phyloP scores from a whole-genome alignment of 148 eudicot genomes.

The Chenopodium formosanum region DNA sequence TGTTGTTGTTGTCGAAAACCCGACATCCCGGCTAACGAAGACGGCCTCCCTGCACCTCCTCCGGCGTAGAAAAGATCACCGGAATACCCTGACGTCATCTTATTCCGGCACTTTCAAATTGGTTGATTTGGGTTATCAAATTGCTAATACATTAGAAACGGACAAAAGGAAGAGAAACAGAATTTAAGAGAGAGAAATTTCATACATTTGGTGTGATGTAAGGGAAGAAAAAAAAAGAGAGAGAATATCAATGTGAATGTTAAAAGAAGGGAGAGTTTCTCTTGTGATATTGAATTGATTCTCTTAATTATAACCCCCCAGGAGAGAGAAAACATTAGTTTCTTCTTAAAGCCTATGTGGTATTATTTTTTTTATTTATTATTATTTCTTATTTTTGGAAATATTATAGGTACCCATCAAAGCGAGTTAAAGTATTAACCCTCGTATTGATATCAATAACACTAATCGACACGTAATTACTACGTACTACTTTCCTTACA shows the following conservation, averaged over 20 bases:
- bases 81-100: slow-evolving; percentile 64
- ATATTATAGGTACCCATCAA: too few relatives aligned
- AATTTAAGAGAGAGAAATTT: slow-evolving; percentile 24
- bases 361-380: not conserved
- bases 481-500: too few relatives aligned
- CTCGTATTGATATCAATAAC: too few relatives aligned
- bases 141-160: slow-evolving; percentile 34
- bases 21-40: slow-evolving; percentile 18
- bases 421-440: too few relatives aligned
- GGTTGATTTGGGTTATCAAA: not conserved
- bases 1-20: slow-evolving; percentile 24
- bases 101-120: not conserved
- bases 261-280: not conserved
- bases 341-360: not conserved
- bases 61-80: slow-evolving; percentile 39
- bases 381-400: too few relatives aligned
- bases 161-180: slow-evolving; percentile 13
- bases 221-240: slow-evolving; percentile 2
- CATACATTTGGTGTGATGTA: slow-evolving; percentile 25
- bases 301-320: slow-evolving; percentile 30
- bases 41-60: slow-evolving; percentile 26
- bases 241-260: slow-evolving; percentile 4
- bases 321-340: slow-evolving; percentile 17
- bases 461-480: too few relatives aligned
- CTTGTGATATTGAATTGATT: slow-evolving; percentile 33